Base-by-base conservation (phyloP, 2,329 filamentous ascomycete genomes). In the Phialemonium atrogriseum region DNA sequence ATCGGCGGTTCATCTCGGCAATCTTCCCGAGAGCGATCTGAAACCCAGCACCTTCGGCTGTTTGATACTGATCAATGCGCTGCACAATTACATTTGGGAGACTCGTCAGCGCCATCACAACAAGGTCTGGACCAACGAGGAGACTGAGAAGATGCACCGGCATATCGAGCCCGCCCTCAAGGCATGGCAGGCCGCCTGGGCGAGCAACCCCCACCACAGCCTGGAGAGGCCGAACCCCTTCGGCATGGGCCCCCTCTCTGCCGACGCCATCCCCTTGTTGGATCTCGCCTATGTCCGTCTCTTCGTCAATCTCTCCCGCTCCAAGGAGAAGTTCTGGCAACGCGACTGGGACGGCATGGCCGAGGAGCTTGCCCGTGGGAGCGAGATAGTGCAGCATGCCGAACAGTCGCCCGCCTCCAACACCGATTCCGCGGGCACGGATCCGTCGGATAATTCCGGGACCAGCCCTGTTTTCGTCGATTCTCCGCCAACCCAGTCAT, bases 81-180 rank as follows among this genome's bases (percentile, higher is more conserved):
- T 96, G 15, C 91, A 96, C 60, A 95, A 95, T 46, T 95, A 94
- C 56, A 95, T 96, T 26, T 96, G 91, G 91, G 89, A 96, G 58
- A 95, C 88, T 0, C 73, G 89, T 15, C 88, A 94, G 56, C 71
- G 87, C 32, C 88, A 95, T 46, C 80, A 88, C 46, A 87, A 84
- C 45, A 80, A 86, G 40, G 69, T 86, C 29, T 95, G 89, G 89
- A 94, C 87, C 2, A 77, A 80, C 20, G 81, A 89, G 42, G 89
- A 96, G 56, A 94, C 86, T 0, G 88, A 96, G 44, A 86, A 87
- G 42, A 94, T 96, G 87, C 88, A 95, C 53, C 76, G 83, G 2
- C 87, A 94, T 49, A 93, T 96, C 36, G 88, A 95, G 54, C 89
- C 89, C 9, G 89, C 89, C 3, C 64, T 98, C 39, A 83, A 87